These are phyloP conservation scores for Karstenula rhodostoma DNA, from an alignment of 2,329 filamentous ascomycete species.

Conservation along the genomic window DNA sequence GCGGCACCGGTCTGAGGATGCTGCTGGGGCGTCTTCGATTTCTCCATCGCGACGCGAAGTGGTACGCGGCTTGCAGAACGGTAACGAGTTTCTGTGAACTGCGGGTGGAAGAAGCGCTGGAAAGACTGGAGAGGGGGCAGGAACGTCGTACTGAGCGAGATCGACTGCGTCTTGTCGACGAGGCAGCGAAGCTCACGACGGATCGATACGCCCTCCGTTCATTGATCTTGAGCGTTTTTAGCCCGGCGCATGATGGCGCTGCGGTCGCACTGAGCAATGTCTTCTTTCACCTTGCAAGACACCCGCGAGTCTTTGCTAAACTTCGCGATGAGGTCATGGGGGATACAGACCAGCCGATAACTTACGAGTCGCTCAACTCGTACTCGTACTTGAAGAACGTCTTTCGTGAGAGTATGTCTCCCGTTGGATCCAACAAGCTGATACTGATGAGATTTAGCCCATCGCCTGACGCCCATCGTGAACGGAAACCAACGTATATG, in stretches of 20 bases:
- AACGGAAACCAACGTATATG: conserved; percentile 16
- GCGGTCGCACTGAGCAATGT: conserved; percentile 30
- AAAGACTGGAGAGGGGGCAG: conserved; percentile 8
- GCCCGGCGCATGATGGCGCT: conserved; percentile 27
- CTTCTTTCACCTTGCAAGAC: conserved; percentile 31
- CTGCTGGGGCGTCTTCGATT: conserved; percentile 1
- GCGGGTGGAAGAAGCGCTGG: conserved; percentile 19
- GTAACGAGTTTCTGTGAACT: conserved; percentile 17
- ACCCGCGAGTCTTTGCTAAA: conserved; percentile 26
- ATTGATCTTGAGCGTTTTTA: conserved; percentile 30
- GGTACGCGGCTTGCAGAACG: conserved; percentile 12
- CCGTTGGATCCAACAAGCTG: background rate
- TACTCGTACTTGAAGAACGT: conserved; percentile 28
- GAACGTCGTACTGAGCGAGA: conserved; percentile 12
- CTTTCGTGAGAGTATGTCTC: conserved; percentile 18
- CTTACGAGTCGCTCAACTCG: conserved; percentile 28
- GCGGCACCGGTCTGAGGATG: conserved; percentile 7
- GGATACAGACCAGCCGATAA: conserved; percentile 21
- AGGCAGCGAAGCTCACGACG: conserved; percentile 27
- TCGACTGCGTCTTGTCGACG: conserved; percentile 24
- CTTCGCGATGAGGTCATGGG: conserved; percentile 26
- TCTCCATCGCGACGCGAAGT: conserved; percentile 17
- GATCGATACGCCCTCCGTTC: conserved; percentile 24
- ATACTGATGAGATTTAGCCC: conserved; percentile 8
- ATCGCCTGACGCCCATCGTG: conserved; percentile 18